These are phyloP conservation scores for Sphaceloma murrayae DNA, from an alignment of 2,329 filamentous ascomycete genomes.

Conservation along the genomic window DNA sequence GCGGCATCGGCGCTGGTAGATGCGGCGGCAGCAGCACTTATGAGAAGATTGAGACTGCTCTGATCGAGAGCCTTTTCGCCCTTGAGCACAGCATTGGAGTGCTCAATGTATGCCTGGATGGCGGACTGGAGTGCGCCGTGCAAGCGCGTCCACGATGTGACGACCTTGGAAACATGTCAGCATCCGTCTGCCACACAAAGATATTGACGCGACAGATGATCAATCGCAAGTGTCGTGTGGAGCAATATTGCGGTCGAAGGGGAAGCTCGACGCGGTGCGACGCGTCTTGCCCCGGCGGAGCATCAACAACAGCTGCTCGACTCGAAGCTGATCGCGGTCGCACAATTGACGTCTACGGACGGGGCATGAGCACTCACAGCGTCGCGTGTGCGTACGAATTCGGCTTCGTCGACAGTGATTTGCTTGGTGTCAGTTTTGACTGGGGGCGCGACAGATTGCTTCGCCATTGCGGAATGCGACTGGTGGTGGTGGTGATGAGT, in stretches of 20 bases:
- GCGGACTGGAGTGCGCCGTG: constrained; percentile 71
- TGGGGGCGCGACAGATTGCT: constrained; percentile 15
- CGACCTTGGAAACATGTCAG: constrained; percentile 51
- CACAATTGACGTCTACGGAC: constrained; percentile 20
- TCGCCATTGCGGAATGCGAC: constrained; percentile 6
- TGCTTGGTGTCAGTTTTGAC: constrained; percentile 18
- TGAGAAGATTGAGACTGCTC: constrained; percentile 14
- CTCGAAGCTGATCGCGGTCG: constrained; percentile 5
- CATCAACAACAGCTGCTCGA: constrained; percentile 13
- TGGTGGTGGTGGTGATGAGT: not conserved
- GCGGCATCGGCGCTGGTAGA: not conserved
- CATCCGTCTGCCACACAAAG: constrained; percentile 16
- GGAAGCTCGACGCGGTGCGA: constrained; percentile 19
- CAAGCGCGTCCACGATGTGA: constrained; percentile 67
- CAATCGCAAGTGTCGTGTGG: constrained; percentile 19
- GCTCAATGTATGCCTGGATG: constrained; percentile 74
- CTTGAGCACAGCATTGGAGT: constrained; percentile 74
- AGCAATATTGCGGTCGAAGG: not conserved
- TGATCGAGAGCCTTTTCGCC: constrained; percentile 27
- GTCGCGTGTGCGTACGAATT: constrained; percentile 72
- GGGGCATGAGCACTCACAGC: constrained; percentile 51
- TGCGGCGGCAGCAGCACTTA: not conserved
- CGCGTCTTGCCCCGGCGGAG: constrained; percentile 6
- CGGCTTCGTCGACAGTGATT: constrained; percentile 39
- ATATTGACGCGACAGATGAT: constrained; percentile 20